Conservation (phyloP, 1,284 basidiomycete species). For the Jaminaea rosea region DNA sequence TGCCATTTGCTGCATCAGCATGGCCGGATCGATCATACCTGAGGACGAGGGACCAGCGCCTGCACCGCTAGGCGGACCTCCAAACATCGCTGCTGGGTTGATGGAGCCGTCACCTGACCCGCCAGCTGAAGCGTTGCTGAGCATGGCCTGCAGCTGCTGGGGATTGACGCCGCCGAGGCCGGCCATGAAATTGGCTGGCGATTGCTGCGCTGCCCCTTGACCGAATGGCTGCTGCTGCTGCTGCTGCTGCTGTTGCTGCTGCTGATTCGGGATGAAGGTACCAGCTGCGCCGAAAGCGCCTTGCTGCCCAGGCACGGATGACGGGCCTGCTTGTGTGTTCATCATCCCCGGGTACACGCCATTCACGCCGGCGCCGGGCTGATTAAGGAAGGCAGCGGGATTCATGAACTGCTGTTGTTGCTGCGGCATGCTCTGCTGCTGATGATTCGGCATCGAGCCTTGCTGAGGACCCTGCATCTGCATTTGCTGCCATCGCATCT, state of each 20-base stretch:
- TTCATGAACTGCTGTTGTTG: conserved; percentile 1
- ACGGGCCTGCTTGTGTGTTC: neutral
- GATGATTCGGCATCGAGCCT: neutral
- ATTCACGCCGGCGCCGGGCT: neutral
- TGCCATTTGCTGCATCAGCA: no score
- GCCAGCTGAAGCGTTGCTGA: neutral
- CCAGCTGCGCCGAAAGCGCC: no score
- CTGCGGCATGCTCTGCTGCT: neutral
- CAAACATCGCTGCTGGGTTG: neutral
- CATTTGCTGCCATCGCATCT: neutral
- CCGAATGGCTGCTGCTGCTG: no score
- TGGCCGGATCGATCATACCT: no score
- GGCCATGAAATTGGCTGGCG: no score
- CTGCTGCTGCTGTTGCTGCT: no score
- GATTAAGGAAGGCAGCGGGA: conserved; percentile 1
- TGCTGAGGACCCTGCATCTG: neutral
- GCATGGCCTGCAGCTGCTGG: neutral
- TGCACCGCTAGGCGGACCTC: no score
- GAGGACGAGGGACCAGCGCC: no score
- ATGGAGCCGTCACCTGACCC: neutral
- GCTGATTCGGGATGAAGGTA: no score
- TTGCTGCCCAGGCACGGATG: no score
- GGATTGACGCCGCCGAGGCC: neutral
- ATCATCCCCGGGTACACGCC: neutral
- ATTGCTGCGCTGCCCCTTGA: no score